Percentiles rank a stretch among this genome's conserved stretches.
These are phyloP conservation scores for Epichloe amarillans DNA, from an alignment of 2,329 filamentous ascomycete species.

Conservation along the genomic window DNA sequence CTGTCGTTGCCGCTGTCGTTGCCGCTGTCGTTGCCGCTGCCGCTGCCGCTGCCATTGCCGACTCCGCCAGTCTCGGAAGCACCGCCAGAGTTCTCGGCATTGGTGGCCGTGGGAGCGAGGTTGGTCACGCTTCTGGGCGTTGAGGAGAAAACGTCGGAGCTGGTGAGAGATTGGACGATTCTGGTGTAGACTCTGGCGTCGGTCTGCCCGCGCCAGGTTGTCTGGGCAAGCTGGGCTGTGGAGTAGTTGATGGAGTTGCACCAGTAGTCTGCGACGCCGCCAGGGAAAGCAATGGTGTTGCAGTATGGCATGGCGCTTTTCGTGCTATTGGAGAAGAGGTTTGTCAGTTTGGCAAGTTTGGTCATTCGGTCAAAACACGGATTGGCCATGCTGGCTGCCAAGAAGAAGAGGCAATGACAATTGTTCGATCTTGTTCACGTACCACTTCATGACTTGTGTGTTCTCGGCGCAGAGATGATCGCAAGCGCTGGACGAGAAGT, in stretches of 20 bases:
- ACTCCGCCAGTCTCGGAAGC: conserved; percentile 1
- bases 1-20: conserved; percentile 1
- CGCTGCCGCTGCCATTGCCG: neutral
- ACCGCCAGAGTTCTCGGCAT: neutral
- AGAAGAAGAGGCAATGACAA: neutral
- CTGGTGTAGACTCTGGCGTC: conserved; percentile 1
- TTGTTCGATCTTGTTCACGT: neutral
- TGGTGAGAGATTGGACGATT: neutral
- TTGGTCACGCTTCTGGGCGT: neutral
- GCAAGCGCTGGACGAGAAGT: conserved; percentile 24
- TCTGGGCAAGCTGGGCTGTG: conserved; percentile 22
- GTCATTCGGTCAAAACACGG: neutral
- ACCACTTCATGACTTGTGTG: conserved; percentile 33
- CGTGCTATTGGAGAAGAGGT: conserved; percentile 19
- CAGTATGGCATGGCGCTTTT: conserved; percentile 24
- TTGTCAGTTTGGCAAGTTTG: neutral
- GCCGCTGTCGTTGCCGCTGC: neutral
- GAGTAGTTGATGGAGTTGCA: conserved; percentile 24
- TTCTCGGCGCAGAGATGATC: conserved; percentile 27
- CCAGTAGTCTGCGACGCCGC: conserved; percentile 30
- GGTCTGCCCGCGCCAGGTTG: conserved; percentile 27
- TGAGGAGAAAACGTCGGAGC: neutral
- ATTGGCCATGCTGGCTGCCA: neutral
- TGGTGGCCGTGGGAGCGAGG: conserved; percentile 1
- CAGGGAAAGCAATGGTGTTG: conserved; percentile 30